Evolutionary conservation across 2,329 filamentous ascomycete species (phyloP), one percentile per base, ranked within the genome.

Genomic region (Exophiala sideris): DNA sequence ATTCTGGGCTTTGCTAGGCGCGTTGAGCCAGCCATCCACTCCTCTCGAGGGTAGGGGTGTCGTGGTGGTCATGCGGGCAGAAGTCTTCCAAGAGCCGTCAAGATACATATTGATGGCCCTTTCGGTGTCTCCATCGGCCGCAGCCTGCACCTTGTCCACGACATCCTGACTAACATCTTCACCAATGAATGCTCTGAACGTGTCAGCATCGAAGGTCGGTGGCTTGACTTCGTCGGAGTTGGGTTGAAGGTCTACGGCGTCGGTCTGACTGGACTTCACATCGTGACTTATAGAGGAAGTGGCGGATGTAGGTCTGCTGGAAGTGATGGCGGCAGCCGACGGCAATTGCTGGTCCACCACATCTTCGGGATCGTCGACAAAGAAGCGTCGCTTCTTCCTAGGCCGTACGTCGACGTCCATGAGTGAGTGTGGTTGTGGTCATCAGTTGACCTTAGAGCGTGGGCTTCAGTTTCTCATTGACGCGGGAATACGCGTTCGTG

Each of bases 101-200:
- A 85, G 76, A 63, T 82, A 86, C 55, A 85, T 74, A 65, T 86
- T 85, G 61, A 86, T 80, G 41, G 84, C 82, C 62, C 76, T 73
- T 65, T 85, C 78, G 20, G 84, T 71, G 65, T 84, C 73, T 56
- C 75, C 74, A 36, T 74, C 76, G 47, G 80, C 77, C 44, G 72
- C 73, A 33, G 73, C 66, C 57, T 76, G 76, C 42, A 86, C 70
- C 46, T 69, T 76, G 20, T 71, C 60, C 21, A 84, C 64, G 0
- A 73, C 74, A 12, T 73, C 65, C 4, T 61, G 42, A 5, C 77
- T 65, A 2, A 83, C 68, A 34, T 74, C 64, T 50, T 79, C 74
- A 24, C 82, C 83, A n/a, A 84, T 72, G 14, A 86, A 76, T n/a
- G 75, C 78, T 32, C 74, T 73, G 51, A 86, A 82, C 14, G 78